phyloP scores from a whole-genome alignment of 768 basidiomycete genomes.

The Tephrocybe sp. region DNA sequence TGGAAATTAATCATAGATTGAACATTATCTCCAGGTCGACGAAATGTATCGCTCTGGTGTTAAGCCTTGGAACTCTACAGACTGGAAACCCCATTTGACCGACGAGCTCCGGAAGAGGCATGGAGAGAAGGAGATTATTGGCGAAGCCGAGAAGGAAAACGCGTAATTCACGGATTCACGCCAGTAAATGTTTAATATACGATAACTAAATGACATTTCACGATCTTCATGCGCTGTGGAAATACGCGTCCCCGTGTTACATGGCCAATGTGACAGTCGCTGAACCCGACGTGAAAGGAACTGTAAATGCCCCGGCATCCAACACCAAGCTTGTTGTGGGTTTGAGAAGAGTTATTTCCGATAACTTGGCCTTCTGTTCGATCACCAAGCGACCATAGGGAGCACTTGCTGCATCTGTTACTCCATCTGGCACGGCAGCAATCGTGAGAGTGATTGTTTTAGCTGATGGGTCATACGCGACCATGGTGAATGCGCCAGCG shows the following conservation, averaged over 20 bases:
- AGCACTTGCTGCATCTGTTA: conserved; percentile 39
- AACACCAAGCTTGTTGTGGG: conserved; percentile 31
- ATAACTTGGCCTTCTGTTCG: conserved; percentile 36
- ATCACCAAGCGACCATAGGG: conserved; percentile 43
- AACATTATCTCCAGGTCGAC: conserved; percentile 47
- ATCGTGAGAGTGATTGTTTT: conserved; percentile 39
- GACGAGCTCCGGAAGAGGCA: conserved; percentile 38
- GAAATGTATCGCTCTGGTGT: conserved; percentile 69
- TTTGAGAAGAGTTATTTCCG: conserved; percentile 36
- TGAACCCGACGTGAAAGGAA: conserved; percentile 39
- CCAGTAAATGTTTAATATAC: neutral
- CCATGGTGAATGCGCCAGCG: conserved; percentile 46
- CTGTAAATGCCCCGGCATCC: conserved; percentile 45
- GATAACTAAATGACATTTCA: conserved; percentile 4
- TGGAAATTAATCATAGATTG: neutral
- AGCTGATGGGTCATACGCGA: conserved; percentile 37
- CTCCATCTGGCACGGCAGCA: conserved; percentile 34
- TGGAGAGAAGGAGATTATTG: conserved; percentile 6
- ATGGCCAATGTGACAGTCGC: conserved; percentile 31
- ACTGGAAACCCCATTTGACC: conserved; percentile 52
- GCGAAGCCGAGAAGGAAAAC: conserved; percentile 16
- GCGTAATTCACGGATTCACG: neutral
- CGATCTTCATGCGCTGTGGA: neutral
- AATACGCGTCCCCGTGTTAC: neutral
- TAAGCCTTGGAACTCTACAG: conserved; percentile 61